phyloP scores from a whole-genome alignment of 306 rosid species.

The Phaseolus lunatus region DNA sequence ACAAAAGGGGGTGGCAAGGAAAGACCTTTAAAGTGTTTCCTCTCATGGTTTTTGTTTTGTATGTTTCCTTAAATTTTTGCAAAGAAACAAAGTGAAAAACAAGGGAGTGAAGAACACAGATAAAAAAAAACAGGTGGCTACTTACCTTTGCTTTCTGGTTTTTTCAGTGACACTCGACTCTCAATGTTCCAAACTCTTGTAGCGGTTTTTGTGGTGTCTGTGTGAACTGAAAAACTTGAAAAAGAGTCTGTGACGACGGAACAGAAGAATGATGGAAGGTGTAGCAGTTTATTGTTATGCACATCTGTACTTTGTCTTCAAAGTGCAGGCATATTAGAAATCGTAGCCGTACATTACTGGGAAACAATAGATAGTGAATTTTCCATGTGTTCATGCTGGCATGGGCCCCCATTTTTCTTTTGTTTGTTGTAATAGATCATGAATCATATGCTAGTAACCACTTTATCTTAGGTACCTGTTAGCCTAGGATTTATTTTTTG shows the following conservation, averaged over 20 bases:
- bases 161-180: background rate
- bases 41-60: background rate
- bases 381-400: constrained; percentile 27
- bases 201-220: background rate
- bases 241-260: background rate
- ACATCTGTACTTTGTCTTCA: background rate
- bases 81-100: background rate
- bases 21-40: constrained; percentile 6
- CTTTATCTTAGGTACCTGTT: too few relatives aligned
- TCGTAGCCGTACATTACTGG: constrained; percentile 37
- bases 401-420: constrained; percentile 30
- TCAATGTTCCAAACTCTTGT: background rate
- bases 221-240: constrained; percentile 10
- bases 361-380: constrained; percentile 1
- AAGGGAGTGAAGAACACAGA: background rate
- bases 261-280: background rate
- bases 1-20: background rate
- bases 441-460: too few relatives aligned
- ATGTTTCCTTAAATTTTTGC: background rate
- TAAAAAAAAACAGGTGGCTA: constrained; percentile 34
- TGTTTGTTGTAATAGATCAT: background rate
- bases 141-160: constrained; percentile 24
- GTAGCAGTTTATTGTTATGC: constrained; percentile 22
- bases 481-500: too few relatives aligned
- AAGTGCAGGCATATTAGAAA: background rate